Base-by-base conservation (phyloP, 1,284 basidiomycete genomes). In the Anthracocystis panici-leucophaei region DNA sequence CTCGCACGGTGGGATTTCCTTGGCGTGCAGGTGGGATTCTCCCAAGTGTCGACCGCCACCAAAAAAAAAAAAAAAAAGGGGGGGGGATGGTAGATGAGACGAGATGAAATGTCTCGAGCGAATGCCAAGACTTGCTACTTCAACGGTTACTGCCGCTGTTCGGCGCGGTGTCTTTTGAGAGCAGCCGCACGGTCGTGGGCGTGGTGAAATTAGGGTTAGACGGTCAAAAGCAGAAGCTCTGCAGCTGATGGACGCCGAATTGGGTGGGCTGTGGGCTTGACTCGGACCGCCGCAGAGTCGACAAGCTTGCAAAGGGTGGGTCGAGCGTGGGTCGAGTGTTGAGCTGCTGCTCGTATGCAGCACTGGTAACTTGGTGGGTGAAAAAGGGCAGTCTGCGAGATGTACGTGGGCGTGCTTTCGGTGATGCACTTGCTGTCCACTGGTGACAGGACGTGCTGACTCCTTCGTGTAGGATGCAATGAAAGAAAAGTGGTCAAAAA, bases 1-100 rank as follows among this genome's bases (percentile, higher is more conserved):
- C 52, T 55, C 52, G 48, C 57, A 58, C 56, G 66, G 53, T 64
- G 60, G 60, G 66, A 25, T 49, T 58, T 14, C 38, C 27, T 29
- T 31, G 54, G 54, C 54, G 54, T 44, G 23, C 33, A 29, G 31
- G 52, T 57, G 58, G 64, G 52, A 20, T 35, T 40, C 12, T 41
- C 33, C 20, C 48, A 50, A 12, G 20, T 56, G 25, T 49, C 21
- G 18, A 48, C 9, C 49, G 51, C 59, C 55, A 54, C 55, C 12
- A 46, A 35, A 38, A 29, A 45, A 25, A 27, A 27, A 7, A 7
- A 46, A 35, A 38, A 29, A 45, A 25, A 27, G 7, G 27, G 27
- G 23, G 23, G 20, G 21, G 50, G 14, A 5, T 23, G 5, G 31
- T 18, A 25, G 21, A 18, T n/a, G 29, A 59, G 35, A 23, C 40